Conservation (phyloP, 1,284 basidiomycete species). For the Leccinum olivaceoglutinosum region DNA sequence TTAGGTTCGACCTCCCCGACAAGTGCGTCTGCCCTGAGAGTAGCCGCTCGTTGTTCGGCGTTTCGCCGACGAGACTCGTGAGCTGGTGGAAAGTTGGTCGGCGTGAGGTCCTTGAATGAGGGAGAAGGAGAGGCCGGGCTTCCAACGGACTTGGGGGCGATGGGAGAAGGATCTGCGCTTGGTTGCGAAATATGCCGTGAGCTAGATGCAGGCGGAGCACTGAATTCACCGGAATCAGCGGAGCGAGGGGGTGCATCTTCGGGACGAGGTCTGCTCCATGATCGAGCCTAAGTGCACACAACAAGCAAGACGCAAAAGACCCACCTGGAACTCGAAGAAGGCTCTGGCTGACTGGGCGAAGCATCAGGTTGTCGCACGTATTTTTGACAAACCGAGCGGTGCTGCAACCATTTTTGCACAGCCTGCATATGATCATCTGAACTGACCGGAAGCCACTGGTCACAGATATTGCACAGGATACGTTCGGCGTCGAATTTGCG, state of each 20-base stretch:
- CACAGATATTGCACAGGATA: slow-evolving; percentile 61
- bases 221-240: slow-evolving; percentile 13
- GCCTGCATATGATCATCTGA: slow-evolving; percentile 48
- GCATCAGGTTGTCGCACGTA: slow-evolving; percentile 8
- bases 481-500: slow-evolving; percentile 68
- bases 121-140: slow-evolving; percentile 30
- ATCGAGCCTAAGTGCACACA: background rate
- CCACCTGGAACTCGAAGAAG: slow-evolving; percentile 24
- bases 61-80: slow-evolving; percentile 65
- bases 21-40: slow-evolving; percentile 55
- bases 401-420: slow-evolving; percentile 49
- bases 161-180: slow-evolving; percentile 9
- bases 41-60: slow-evolving; percentile 68
- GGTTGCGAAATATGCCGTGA: slow-evolving; percentile 13
- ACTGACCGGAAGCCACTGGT: slow-evolving; percentile 55
- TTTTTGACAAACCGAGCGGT: slow-evolving; percentile 44
- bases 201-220: slow-evolving; percentile 1
- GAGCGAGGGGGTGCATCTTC: slow-evolving; percentile 12
- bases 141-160: slow-evolving; percentile 12
- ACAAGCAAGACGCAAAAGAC: slow-evolving; percentile 8
- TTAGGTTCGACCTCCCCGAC: slow-evolving; percentile 67
- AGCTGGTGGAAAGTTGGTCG: slow-evolving; percentile 41
- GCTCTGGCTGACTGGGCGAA: slow-evolving; percentile 16
- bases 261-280: slow-evolving; percentile 11
- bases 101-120: slow-evolving; percentile 49